Evolutionary conservation across 176 grass and related monocot genomes (phyloP).

Genomic region (Aegilops sharonensis): DNA sequence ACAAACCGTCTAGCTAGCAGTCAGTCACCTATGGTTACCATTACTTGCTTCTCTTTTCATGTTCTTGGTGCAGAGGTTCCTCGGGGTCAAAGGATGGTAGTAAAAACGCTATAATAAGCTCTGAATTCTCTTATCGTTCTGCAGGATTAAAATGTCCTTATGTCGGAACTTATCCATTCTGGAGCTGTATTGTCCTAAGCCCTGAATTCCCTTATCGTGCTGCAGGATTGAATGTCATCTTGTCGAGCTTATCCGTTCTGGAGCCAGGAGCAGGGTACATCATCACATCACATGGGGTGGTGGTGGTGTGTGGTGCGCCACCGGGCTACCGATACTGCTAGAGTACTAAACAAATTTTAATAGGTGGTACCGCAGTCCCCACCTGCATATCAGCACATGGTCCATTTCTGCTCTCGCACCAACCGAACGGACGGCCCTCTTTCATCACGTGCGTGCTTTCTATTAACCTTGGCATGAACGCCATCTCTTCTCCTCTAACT

Average conservation of each 20-base stretch:
- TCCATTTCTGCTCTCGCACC: constrained; percentile 33
- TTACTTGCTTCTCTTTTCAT: not conserved
- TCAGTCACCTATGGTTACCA: not conserved
- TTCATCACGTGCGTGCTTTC: not conserved
- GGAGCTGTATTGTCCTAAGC: not conserved
- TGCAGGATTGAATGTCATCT: not conserved
- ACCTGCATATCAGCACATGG: constrained; percentile 8
- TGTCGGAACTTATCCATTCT: too few relatives aligned
- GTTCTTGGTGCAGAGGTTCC: not conserved
- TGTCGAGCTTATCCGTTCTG: constrained; percentile 1
- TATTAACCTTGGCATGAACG: not conserved
- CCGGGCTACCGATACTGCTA: not conserved
- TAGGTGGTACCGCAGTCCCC: constrained; percentile 11
- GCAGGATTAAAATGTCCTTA: too few relatives aligned
- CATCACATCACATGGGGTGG: constrained; percentile 28
- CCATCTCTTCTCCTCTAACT: too few relatives aligned
- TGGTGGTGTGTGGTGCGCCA: not conserved
- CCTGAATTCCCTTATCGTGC: not conserved
- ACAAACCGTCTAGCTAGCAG: not conserved
- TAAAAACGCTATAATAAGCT: too few relatives aligned
- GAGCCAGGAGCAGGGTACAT: not conserved
- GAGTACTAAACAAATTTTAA: not conserved
- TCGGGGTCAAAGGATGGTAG: not conserved
- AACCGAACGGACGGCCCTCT: not conserved
- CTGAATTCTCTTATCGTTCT: too few relatives aligned